Evolutionary conservation across 164 flowering plant genomes (phyloP).

Genomic region (Sextonia rubra): DNA sequence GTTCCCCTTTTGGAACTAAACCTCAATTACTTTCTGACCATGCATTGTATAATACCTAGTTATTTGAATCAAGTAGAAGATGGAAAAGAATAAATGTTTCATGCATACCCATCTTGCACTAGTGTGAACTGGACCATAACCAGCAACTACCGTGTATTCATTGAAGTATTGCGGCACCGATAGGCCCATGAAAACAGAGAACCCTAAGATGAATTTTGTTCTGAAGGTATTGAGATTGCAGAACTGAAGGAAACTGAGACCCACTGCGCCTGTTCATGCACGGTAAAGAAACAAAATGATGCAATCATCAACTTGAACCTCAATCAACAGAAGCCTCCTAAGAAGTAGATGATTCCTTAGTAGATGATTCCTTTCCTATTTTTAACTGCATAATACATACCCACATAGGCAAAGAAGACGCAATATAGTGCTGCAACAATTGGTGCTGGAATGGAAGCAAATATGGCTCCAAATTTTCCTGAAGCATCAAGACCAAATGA

Average conservation of each 20-base stretch:
- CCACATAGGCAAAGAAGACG: constrained; percentile 91
- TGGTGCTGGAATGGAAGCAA: constrained; percentile 90
- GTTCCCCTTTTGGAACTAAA: not conserved
- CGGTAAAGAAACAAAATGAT: not conserved
- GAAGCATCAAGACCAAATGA: constrained; percentile 14
- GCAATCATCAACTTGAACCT: not conserved
- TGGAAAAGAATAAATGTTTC: not conserved
- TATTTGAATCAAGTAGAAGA: too few relatives aligned
- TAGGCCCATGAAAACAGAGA: constrained; percentile 86
- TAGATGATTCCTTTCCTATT: not conserved
- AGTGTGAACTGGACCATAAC: constrained; percentile 90
- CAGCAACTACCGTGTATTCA: constrained; percentile 64
- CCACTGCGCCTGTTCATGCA: constrained; percentile 60
- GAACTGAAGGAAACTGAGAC: constrained; percentile 91
- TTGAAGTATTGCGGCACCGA: constrained; percentile 96
- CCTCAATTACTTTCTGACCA: not conserved
- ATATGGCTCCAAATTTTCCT: constrained; percentile 97
- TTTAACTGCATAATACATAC: constrained; percentile 36
- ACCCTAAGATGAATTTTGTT: constrained; percentile 81
- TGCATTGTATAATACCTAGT: too few relatives aligned
- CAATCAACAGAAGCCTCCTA: not conserved
- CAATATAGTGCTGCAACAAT: constrained; percentile 89
- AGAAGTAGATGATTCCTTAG: not conserved
- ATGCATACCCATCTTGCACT: constrained; percentile 74
- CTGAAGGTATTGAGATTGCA: constrained; percentile 95